phyloP scores from a whole-genome alignment of 31 red algal species.

The Porphyra umbilicalis region DNA sequence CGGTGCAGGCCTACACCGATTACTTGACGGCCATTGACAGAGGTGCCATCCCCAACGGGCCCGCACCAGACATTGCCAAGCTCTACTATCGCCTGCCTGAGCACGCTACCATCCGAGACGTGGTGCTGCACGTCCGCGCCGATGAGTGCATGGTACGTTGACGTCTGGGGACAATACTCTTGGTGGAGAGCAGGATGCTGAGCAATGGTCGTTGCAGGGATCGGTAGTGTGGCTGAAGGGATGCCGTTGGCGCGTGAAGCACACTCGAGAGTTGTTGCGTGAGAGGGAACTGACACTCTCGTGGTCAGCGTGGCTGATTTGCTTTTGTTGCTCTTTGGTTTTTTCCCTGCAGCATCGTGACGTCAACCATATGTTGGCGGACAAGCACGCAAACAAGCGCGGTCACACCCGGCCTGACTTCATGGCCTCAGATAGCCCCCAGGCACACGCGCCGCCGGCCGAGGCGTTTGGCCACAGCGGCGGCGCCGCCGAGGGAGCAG shows the following conservation, averaged over 20 bases:
- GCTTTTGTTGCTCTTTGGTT: background rate
- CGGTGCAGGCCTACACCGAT: constrained; percentile 81
- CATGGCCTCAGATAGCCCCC: background rate
- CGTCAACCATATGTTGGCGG: constrained; percentile 25
- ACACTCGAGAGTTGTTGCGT: background rate
- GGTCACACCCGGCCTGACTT: constrained; percentile 10
- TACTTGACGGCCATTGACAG: constrained; percentile 79
- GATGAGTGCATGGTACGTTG: constrained; percentile 65
- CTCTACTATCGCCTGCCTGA: constrained; percentile 74
- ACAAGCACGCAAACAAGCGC: background rate
- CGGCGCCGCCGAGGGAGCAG: no score
- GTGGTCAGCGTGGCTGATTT: background rate
- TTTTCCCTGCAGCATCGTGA: constrained; percentile 11
- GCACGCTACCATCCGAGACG: constrained; percentile 78
- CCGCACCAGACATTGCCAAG: constrained; percentile 80
- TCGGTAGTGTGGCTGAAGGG: background rate
- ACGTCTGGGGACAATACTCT: no score
- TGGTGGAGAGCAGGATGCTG: background rate
- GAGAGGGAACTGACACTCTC: background rate
- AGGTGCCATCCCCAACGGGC: constrained; percentile 70
- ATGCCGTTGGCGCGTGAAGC: background rate
- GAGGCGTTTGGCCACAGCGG: background rate
- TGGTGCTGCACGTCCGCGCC: constrained; percentile 83
- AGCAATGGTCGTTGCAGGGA: background rate
- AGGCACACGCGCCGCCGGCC: background rate